A percentile compares a stretch with the other conserved stretches of the same genome.
phyloP scores from a whole-genome alignment of 108 stramenopile species.

The Schizochytrium sp. region DNA sequence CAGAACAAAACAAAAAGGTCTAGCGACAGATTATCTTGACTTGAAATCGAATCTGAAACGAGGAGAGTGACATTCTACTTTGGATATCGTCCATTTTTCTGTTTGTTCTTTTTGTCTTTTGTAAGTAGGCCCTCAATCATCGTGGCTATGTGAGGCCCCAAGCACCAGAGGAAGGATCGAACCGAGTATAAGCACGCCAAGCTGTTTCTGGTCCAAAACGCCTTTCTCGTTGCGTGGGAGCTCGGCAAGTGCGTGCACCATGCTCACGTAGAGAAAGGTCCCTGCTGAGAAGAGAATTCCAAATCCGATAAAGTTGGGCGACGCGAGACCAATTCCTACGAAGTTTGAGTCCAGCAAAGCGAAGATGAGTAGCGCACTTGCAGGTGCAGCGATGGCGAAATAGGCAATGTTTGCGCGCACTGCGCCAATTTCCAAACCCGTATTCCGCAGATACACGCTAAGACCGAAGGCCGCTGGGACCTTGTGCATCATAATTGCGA shows the following conservation, averaged over 20 bases:
- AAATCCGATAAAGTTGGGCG: neutral
- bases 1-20: too few species aligned
- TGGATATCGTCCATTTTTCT: too few species aligned
- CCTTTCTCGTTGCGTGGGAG: neutral
- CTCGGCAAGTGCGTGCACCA: neutral
- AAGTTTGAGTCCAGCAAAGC: neutral
- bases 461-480: neutral
- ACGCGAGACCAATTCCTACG: neutral
- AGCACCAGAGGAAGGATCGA: neutral
- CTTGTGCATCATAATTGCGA: slow-evolving; percentile 19
- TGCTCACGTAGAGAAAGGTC: neutral
- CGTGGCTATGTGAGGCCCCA: neutral
- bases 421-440: neutral
- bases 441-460: neutral
- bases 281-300: neutral
- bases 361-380: neutral
- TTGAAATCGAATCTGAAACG: too few species aligned
- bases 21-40: too few species aligned
- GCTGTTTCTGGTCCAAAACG: neutral
- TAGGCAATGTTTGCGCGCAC: neutral
- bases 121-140: neutral
- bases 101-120: too few species aligned
- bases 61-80: too few species aligned
- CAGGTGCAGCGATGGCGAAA: neutral
- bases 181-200: neutral